These are phyloP conservation scores for Daldinia concentrica DNA, from an alignment of 495 filamentous ascomycete species.

Conservation along the genomic window DNA sequence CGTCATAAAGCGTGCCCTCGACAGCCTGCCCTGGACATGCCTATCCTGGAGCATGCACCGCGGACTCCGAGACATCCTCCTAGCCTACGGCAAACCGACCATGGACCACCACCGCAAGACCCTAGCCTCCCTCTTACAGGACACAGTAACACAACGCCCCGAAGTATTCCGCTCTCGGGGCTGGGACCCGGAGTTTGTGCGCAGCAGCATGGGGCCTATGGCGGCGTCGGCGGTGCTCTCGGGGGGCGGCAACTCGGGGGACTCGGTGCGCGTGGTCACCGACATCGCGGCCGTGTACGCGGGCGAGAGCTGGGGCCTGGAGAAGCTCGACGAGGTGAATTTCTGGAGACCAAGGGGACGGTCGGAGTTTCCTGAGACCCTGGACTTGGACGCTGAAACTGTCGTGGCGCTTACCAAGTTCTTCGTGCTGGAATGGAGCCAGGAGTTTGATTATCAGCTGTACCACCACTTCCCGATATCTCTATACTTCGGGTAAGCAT, in stretches of 20 bases:
- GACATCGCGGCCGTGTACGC: conserved; percentile 27
- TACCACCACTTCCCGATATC: conserved; percentile 50
- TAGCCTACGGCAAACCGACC: conserved; percentile 41
- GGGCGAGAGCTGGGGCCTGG: conserved; percentile 9
- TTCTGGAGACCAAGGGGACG: conserved; percentile 27
- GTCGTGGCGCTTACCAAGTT: conserved; percentile 50
- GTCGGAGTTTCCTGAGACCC: no score
- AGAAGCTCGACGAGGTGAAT: conserved; percentile 26
- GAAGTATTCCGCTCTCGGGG: conserved; percentile 37
- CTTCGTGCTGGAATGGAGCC: conserved; percentile 53
- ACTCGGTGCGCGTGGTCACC: conserved; percentile 47
- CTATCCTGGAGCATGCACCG: conserved; percentile 52
- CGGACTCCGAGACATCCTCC: conserved; percentile 46
- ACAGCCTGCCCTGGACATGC: conserved; percentile 48
- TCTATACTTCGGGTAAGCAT: conserved; percentile 40
- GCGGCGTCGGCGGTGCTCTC: conserved; percentile 44
- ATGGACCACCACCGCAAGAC: conserved; percentile 43
- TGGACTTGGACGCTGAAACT: conserved; percentile 20
- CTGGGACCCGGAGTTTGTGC: conserved; percentile 45
- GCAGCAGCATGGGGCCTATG: conserved; percentile 43
- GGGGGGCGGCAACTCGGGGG: conserved; percentile 47
- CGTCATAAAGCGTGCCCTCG: conserved; percentile 39
- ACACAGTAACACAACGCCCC: conserved; percentile 15
- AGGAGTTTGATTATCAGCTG: conserved; percentile 53
- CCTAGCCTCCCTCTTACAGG: conserved; percentile 38